Conservation (phyloP, 2,329 filamentous ascomycete species). For the Ophiostoma sp. region DNA sequence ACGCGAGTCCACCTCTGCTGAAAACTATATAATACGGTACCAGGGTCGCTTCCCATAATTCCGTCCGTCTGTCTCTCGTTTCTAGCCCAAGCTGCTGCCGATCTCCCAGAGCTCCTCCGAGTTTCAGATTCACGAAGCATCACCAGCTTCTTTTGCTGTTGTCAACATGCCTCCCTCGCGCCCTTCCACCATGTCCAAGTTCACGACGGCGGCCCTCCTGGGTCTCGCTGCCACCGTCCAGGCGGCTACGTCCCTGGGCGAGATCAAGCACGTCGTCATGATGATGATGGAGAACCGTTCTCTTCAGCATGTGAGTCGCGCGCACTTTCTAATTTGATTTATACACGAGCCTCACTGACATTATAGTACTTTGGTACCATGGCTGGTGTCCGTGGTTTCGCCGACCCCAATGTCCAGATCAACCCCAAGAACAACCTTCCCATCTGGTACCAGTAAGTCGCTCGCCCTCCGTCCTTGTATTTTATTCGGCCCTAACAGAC, state of each 20-base stretch:
- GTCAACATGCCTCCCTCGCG: neutral
- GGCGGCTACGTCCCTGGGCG: conserved; percentile 45
- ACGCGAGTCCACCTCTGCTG: neutral
- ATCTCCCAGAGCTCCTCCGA: conserved; percentile 6
- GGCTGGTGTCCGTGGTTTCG: conserved; percentile 55
- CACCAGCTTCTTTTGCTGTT: neutral
- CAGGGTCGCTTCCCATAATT: neutral
- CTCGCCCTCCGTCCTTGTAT: neutral
- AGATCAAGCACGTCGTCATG: conserved; percentile 58
- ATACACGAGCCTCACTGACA: neutral
- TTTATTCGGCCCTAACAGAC: neutral
- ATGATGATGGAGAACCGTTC: conserved; percentile 53
- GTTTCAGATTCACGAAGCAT: neutral
- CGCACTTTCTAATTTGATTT: too few species aligned
- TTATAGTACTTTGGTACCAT: conserved; percentile 54
- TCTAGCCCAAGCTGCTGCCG: conserved; percentile 19
- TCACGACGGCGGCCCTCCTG: conserved; percentile 27
- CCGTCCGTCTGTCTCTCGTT: neutral
- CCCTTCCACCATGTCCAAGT: conserved; percentile 27
- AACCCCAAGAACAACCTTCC: conserved; percentile 46
- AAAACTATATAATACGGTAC: conserved; percentile 16
- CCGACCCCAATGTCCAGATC: conserved; percentile 54
- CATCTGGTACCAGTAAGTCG: conserved; percentile 51
- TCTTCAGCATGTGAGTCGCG: conserved; percentile 36
- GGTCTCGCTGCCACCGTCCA: conserved; percentile 30